Base-by-base conservation (phyloP, 805 yeast genomes). In the Saturnispora zaruensis region DNA sequence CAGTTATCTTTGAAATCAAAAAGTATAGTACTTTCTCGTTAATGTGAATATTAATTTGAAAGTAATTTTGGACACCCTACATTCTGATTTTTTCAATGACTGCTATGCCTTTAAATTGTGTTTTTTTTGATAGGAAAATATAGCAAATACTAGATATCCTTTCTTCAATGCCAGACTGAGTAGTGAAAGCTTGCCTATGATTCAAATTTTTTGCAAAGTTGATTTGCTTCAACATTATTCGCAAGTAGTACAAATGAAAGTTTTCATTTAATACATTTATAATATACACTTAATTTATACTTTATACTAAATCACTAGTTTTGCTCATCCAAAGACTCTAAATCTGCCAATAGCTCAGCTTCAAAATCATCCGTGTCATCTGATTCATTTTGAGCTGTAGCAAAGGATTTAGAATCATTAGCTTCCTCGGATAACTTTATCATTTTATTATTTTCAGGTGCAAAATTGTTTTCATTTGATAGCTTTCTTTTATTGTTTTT, bases 291-390 rank as follows among this genome's bases (percentile, higher is more conserved):
- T 11, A 18, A 13, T 21, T 14, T 38, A 21, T 23, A 21, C 24
- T 21, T 23, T 38, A 38, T 23, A 41, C 20, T 38, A 30, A 33
- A 23, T 13, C 56, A 50, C 59, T 55, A 18, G 13, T 55, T 59
- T 2, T 44, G 57, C 34, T 55, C 59, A 3, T 54, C 63, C 21
- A 53, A 64, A 46, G 46, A 56, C 11, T 48, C 58, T 21, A 54
- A 59, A 32, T 52, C 58, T 32, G 59, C 52, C 34, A 55, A 57
- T 47, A 46, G 16, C 26, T 41, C 50, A 14, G 50, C 50, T 25
- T 47, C 50, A 47, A 47, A 47, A 21, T 43, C 44, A 46, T 68
- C 74, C 36, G 68, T 72, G 49, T 69, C 58, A 21, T 66, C 70
- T 4, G 34, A 54, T 7, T 45, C 48, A 14, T 41, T 34, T 32